These are phyloP conservation scores for Ascochyta fabae DNA, from an alignment of 2,329 filamentous ascomycete species.

Conservation along the genomic window DNA sequence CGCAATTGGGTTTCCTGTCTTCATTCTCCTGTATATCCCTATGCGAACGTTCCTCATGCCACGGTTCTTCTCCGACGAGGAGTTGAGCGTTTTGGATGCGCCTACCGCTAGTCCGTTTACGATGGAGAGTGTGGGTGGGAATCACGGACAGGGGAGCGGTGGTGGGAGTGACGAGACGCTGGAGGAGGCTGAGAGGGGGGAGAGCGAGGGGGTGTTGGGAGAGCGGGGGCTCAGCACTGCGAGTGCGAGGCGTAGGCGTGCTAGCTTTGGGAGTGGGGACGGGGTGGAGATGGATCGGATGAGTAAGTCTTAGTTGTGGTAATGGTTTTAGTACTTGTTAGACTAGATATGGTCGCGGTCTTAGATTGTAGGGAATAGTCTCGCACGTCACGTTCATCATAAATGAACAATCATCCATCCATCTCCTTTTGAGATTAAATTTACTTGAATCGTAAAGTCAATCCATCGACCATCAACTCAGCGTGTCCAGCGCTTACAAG, in stretches of 20 bases:
- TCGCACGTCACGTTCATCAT: too few species aligned
- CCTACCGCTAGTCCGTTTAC: conserved; percentile 62
- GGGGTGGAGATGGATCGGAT: background rate
- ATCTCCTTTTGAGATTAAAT: too few species aligned
- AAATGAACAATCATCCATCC: too few species aligned
- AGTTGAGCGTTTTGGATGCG: conserved; percentile 60
- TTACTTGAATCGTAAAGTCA: too few species aligned
- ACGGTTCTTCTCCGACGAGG: conserved; percentile 56
- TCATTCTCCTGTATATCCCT: conserved; percentile 64
- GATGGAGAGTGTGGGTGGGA: conserved; percentile 60
- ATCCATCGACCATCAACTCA: too few species aligned
- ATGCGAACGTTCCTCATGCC: conserved; percentile 59
- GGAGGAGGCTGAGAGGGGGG: conserved; percentile 39
- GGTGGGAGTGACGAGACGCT: conserved; percentile 17
- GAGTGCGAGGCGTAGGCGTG: background rate
- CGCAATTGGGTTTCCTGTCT: conserved; percentile 65
- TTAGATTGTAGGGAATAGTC: too few species aligned
- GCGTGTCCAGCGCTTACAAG: too few species aligned
- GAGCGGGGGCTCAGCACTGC: background rate
- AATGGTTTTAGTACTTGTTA: too few species aligned
- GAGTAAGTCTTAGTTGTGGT: background rate
- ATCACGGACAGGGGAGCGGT: conserved; percentile 42
- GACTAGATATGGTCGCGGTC: too few species aligned
- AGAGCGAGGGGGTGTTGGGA: conserved; percentile 12
- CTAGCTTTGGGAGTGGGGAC: background rate